Evolutionary conservation across 225 moss, liverwort and hornwort genomes (phyloP), one percentile per base, ranked within the genome.

Genomic region (Polytrichum formosum): DNA sequence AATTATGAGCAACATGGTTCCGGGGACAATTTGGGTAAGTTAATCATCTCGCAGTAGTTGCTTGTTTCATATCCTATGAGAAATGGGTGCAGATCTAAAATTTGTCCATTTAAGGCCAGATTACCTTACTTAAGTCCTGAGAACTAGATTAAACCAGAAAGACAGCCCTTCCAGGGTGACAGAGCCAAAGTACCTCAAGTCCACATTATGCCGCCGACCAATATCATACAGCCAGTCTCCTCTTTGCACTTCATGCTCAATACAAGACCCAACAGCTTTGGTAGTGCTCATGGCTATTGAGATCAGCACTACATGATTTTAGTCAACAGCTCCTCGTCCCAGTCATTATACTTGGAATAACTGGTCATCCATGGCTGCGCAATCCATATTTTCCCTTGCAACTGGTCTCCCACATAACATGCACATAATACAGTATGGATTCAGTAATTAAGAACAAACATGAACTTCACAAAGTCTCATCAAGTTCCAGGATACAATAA

Each of bases 211-310:
- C 53, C 86, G 88, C 66, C 88, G 86, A 69, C 92, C 85, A 65
- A 90, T 88, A 54, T 86, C 88, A 67, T 84, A 81, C 1, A 92
- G 70, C 90, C 90, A 90, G 76, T 90, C 90, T 35, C 92, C 90
- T 31, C 80, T 82, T 67, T 86, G 86, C 37, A 92, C 92, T 64
- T 88, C 73, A 56, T 88, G 82, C 74, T 90, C 90, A 63, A 82
- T 82, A 58, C 82, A 85, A 13, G 82, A 79, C 68, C 82, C 85
- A 25, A 81, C 78, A 55, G 75, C 80, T 68, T 80, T 75, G 23
- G 85, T 74, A 67, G 74, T 74, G 79, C 72, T 77, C 77, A 82
- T 74, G 23, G 53, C 75, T 64, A 76, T 70, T 69, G 74, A 67
- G 67, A 67, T 78, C 78, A 70, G 37, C 28, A 75, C 37, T 69